Evolutionary conservation across 164 flowering plant genomes (phyloP), one percentile per base, ranked within the genome.

Genomic region (Dillenia turbinata): DNA sequence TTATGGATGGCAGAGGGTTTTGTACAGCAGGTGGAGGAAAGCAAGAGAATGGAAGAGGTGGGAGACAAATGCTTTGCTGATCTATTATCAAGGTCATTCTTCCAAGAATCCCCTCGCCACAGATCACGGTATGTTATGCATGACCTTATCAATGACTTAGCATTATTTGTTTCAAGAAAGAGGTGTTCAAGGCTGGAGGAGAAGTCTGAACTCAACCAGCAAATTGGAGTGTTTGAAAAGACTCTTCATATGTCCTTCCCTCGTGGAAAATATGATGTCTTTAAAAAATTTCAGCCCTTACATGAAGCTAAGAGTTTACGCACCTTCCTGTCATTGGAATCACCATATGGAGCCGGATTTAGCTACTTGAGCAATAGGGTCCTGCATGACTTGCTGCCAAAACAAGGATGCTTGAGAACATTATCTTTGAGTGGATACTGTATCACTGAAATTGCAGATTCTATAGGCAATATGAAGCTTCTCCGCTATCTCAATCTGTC

Each of bases 61-160:
- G 85, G 77, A 10, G 48, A 47, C 13, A 65, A 55, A 1, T 74
- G 52, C 49, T 73, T 78, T 44, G 0, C 52, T 13, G 70, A 67
- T 2, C 43, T 82, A 15, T 0, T 54, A 3, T 64, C 68, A 12
- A 75, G 74, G 33, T 82, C 77, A 2, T 64, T 82, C 10, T 72
- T 82, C 51, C 72, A 71, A 51, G 10, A 22, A 24, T n/a, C 52
- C 0, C 43, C 13, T 5, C 14, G 14, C 40, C 8, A 11, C 2
- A n/a, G 50, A 15, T 66, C 64, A 19, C 0, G 40, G 0, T 73
- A 52, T 47, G 15, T 51, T 0, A 76, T 78, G 82, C 85, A 72
- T 60, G 80, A 74, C 11, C 77, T 81, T 2, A 44, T 75, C 9
- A 13, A 62, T 66, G 82, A 78, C 54, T 44, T 81, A 8, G 80